Evolutionary conservation across 768 basidiomycete species (phyloP).

Genomic region (Xerocomellus chrysenteron): DNA sequence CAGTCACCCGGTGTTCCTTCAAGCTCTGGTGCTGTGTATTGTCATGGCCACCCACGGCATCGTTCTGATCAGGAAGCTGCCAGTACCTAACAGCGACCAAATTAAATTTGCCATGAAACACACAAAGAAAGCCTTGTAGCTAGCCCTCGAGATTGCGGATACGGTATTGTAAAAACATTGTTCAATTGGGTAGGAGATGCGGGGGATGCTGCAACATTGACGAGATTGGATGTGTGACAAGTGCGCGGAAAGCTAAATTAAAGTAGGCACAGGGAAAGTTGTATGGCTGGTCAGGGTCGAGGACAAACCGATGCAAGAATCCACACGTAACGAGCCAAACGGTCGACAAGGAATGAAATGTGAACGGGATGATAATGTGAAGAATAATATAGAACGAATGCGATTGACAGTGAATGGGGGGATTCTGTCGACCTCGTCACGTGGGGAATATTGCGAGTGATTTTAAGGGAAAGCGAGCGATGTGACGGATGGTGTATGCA

Average conservation of each 20-base stretch:
- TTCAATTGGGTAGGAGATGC: conserved; percentile 39
- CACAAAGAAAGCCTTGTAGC: conserved; percentile 28
- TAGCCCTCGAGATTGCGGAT: conserved; percentile 31
- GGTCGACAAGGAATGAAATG: conserved; percentile 35
- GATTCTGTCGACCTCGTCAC: conserved; percentile 56
- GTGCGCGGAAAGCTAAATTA: conserved; percentile 31
- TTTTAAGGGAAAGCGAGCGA: conserved; percentile 42
- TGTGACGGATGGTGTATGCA: conserved; percentile 56
- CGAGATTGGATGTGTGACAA: conserved; percentile 33
- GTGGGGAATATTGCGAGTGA: conserved; percentile 45
- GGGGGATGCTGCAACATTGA: conserved; percentile 48
- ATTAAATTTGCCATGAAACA: conserved; percentile 7
- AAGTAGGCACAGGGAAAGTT: conserved; percentile 33
- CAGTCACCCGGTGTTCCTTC: not conserved
- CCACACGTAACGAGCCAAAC: conserved; percentile 35
- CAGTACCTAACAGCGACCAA: not conserved
- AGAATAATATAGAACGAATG: conserved; percentile 78
- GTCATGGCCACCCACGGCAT: conserved; percentile 6
- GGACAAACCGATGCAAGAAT: conserved; percentile 34
- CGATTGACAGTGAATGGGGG: conserved; percentile 43
- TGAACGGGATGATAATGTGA: conserved; percentile 68
- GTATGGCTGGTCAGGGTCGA: conserved; percentile 23
- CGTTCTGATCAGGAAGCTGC: conserved; percentile 14
- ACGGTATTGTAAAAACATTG: conserved; percentile 40
- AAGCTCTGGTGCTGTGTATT: conserved; percentile 13